Conservation (phyloP, 202 grass and related monocot species). For the Zizania palustris region DNA sequence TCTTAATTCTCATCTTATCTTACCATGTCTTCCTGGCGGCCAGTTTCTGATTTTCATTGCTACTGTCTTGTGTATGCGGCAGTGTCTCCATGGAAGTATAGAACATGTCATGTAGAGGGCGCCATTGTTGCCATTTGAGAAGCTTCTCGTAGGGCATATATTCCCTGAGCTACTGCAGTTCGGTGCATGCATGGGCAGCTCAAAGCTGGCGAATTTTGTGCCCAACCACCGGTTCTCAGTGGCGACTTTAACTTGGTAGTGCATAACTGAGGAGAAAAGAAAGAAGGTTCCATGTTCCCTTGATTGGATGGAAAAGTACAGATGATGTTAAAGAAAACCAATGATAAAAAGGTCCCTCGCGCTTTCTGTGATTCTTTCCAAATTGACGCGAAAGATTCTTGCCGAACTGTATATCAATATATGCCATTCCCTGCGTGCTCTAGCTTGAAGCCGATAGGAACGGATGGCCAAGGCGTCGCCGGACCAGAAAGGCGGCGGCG, state of each 20-base stretch:
- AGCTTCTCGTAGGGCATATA: neutral
- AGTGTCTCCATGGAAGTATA: neutral
- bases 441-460: slow-evolving; percentile 14
- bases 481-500: slow-evolving; percentile 12
- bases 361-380: slow-evolving; percentile 50
- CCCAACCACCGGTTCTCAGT: neutral
- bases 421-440: neutral
- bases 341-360: slow-evolving; percentile 38
- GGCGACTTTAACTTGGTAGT: neutral
- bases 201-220: slow-evolving; percentile 27
- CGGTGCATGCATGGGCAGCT: neutral
- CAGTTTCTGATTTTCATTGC: neutral
- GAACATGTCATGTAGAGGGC: neutral
- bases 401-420: slow-evolving; percentile 6
- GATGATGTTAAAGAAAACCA: slow-evolving; percentile 4
- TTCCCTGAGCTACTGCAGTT: neutral
- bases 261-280: slow-evolving; percentile 5
- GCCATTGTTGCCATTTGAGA: neutral
- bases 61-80: neutral
- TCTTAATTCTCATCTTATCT: slow-evolving; percentile 25
- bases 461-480: slow-evolving; percentile 34
- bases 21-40: neutral
- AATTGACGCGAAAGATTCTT: neutral
- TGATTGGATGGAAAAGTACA: neutral
- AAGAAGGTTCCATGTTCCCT: slow-evolving; percentile 39